Base-by-base conservation (phyloP, 805 yeast genomes). In the Candida chauliodis region DNA sequence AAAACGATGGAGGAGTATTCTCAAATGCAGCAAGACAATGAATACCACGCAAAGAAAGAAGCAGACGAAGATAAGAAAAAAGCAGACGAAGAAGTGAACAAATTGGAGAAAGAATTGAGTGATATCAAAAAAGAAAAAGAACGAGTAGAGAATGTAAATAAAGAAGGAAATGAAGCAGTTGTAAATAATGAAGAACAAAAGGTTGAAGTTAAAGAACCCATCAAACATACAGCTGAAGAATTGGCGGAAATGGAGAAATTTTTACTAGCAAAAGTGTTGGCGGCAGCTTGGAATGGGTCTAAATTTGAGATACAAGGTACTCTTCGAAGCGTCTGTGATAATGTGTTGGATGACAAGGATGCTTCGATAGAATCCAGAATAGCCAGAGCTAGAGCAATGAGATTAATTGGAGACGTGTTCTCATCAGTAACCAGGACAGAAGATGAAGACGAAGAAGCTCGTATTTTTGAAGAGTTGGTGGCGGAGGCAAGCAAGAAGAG, bases 261-360 rank as follows among this genome's bases (percentile, higher is more conserved):
- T 22, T 61, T 85, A 47, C 79, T 84, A 71, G 93, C 91, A 15
- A 85, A 84, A 56, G 85, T 84, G 14, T 62, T 85, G 24, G 82
- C 85, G 7, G 91, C 90, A 2, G 93, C 93, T 7, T 85, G 95
- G 95, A 78, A 79, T 9, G 88, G 91, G 0, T 79, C 90, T 9
- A 81, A 76, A 52, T 84, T 79, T 53, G 95, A 85, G 56, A 84
- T 85, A 37, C 84, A 80, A 55, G 71, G 82, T 10, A 83, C 88
- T 0, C 69, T 83, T 37, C 75, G 86, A 47, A 76, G 71, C 9
- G 93, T 84, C 9, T 84, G 91, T 61, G 83, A 82, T 49, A 65
- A 61, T 29, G 71, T 84, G 2, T 59, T 85, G 32, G 71, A 76
- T 37, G 91, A 85, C 48, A 67, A 75, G 38, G 63, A 66, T 0